These are phyloP conservation scores for Penicillium argentinense DNA, from an alignment of 495 filamentous ascomycete genomes.

Conservation along the genomic window DNA sequence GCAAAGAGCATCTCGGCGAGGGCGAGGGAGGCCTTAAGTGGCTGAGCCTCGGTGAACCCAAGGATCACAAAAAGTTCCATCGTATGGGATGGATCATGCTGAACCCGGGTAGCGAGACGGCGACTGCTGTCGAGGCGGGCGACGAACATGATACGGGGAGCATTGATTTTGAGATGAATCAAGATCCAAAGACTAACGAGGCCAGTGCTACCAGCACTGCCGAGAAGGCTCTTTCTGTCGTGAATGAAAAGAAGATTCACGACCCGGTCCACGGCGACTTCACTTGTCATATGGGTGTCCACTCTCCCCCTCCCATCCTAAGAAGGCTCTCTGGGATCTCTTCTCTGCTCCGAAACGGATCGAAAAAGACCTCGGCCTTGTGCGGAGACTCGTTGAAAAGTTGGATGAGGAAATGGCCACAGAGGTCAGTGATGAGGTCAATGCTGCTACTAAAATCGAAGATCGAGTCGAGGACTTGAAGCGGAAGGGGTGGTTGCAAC, in stretches of 20 bases:
- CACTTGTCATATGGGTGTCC: conserved; percentile 93
- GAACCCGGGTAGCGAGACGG: conserved; percentile 67
- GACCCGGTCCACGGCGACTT: conserved; percentile 93
- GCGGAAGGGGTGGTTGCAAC: conserved; percentile 70
- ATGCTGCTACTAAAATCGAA: conserved; percentile 76
- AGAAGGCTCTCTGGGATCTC: conserved; percentile 96
- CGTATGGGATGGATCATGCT: conserved; percentile 99
- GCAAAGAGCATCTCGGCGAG: conserved; percentile 86
- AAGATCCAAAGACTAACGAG: conserved; percentile 32
- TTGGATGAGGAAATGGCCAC: conserved; percentile 78
- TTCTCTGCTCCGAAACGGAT: conserved; percentile 89
- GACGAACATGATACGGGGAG: conserved; percentile 64
- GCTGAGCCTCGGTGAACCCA: conserved; percentile 92
- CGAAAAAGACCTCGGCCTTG: conserved; percentile 79
- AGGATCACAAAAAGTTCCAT: conserved; percentile 94
- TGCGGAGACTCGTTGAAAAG: conserved; percentile 69
- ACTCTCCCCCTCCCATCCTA: conserved; percentile 84
- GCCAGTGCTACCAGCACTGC: conserved; percentile 51
- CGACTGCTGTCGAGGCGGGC: conserved; percentile 50
- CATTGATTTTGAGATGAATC: conserved; percentile 41
- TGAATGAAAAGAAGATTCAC: conserved; percentile 95
- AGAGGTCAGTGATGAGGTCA: conserved; percentile 65
- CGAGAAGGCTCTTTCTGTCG: conserved; percentile 82
- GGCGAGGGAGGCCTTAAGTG: conserved; percentile 85
- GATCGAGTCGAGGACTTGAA: conserved; percentile 80